Conservation (phyloP, 176 grass and related monocot species). For the Puya raimondii region DNA sequence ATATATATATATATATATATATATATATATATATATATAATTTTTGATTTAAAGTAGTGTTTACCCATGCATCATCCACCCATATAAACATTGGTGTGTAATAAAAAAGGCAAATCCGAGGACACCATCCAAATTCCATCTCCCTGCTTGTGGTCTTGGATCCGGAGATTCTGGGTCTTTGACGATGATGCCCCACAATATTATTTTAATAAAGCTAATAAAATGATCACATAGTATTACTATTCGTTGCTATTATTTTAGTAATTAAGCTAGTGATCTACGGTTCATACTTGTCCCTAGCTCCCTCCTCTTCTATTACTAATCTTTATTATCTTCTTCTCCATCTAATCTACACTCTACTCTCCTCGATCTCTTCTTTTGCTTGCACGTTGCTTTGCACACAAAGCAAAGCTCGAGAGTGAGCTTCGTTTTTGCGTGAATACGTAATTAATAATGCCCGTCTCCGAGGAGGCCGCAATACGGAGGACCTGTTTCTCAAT, state of each 20-base stretch:
- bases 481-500: not conserved
- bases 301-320: conserved; percentile 11
- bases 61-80: no score
- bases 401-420: not conserved
- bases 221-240: not conserved
- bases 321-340: conserved; percentile 26
- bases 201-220: not conserved
- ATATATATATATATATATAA: no score
- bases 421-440: not conserved
- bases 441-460: no score
- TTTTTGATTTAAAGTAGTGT: no score
- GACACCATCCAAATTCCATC: no score
- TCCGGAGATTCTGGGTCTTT: conserved; percentile 60
- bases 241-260: not conserved
- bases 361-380: not conserved
- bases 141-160: conserved; percentile 51
- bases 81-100: no score
- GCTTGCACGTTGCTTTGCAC: not conserved
- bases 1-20: no score
- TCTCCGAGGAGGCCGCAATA: no score
- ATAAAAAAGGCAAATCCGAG: no score
- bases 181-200: conserved; percentile 3
- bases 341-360: no score
- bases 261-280: not conserved
- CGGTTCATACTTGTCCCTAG: not conserved